Base-by-base conservation (phyloP, 768 basidiomycete species). In the Lactarius evosmus region DNA sequence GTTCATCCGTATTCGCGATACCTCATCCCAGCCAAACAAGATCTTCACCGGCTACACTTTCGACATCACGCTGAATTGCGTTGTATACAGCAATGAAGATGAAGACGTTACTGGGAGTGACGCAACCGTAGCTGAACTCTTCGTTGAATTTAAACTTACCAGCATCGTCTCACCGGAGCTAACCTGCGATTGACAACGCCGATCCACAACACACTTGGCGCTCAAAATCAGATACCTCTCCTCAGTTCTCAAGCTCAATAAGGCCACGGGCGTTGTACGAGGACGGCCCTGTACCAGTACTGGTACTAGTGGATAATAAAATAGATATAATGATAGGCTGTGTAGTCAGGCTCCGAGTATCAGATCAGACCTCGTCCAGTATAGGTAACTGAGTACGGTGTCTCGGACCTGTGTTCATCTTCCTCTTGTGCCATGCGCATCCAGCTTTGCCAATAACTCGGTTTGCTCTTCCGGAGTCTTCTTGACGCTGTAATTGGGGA, bases 391-490 rank as follows among this genome's bases (percentile, higher is more conserved):
- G n/a, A 17, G 32, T 5, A 22, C 5, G 52, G 52, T 6, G 29
- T 53, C n/a, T 6, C 7, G 16, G 33, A 16, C 11, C 7, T 8
- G n/a, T n/a, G 7, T 30, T 53, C 59, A 60, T 22, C 34, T n/a
- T 19, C 44, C n/a, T 22, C 32, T 61, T 12, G 30, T 1, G 12
- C 32, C 52, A n/a, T 70, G 65, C 22, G 52, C 65, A 38, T 74
- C 72, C 11, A 74, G 53, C 61, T 68, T 64, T 17, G 61, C 68
- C 1, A 74, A 57, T 41, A 74, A 51, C 36, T 69, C 69, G 25
- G 58, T 69, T 52, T 74, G 73, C 40, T 71, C 69, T 30, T 69
- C 68, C 7, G 63, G 19, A 2, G 68, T 65, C 56, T 70, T 71
- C 62, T 67, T 65, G 16, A 60, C 62, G 46, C 73, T 74, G 19